Percentiles rank a stretch among this genome's conserved stretches.
These are phyloP conservation scores for Penicillium riverlandense DNA, from an alignment of 495 filamentous ascomycete genomes.

Conservation along the genomic window DNA sequence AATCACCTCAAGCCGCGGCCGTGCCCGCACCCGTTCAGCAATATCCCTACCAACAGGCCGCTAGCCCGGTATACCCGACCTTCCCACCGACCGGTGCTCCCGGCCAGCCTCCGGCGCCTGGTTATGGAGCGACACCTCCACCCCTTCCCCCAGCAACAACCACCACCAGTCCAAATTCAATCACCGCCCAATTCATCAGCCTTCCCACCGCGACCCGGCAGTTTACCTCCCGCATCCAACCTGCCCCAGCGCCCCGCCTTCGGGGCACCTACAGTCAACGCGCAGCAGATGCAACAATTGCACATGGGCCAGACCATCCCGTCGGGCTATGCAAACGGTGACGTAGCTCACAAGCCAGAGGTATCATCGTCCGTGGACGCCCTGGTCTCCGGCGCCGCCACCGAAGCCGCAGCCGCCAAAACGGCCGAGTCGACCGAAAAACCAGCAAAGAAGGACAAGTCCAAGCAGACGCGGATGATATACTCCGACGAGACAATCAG, in stretches of 20 bases:
- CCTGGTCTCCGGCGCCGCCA: slow-evolving; percentile 41
- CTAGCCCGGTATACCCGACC: slow-evolving; percentile 38
- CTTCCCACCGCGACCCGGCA: slow-evolving; percentile 39
- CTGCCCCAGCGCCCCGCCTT: slow-evolving; percentile 60
- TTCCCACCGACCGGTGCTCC: slow-evolving; percentile 20
- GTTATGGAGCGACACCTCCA: slow-evolving; percentile 22
- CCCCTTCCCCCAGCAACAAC: slow-evolving; percentile 30
- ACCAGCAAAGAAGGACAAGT: slow-evolving; percentile 55
- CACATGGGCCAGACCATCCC: slow-evolving; percentile 50
- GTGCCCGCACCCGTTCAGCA: slow-evolving; percentile 13
- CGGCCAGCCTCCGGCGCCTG: slow-evolving; percentile 13
- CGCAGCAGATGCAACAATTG: slow-evolving; percentile 56
- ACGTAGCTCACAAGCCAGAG: slow-evolving; percentile 21
- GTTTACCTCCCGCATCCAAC: slow-evolving; percentile 48
- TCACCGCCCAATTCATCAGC: too few species aligned
- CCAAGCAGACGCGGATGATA: slow-evolving; percentile 63
- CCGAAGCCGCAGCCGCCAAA: slow-evolving; percentile 16
- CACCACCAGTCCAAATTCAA: slow-evolving; percentile 30
- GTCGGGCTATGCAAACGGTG: slow-evolving; percentile 27
- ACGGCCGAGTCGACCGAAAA: slow-evolving; percentile 42
- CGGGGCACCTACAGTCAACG: slow-evolving; percentile 47
- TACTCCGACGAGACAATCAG: slow-evolving; percentile 72
- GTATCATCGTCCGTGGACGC: slow-evolving; percentile 55
- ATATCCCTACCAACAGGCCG: slow-evolving; percentile 32
- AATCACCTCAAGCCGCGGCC: slow-evolving; percentile 15